These are phyloP conservation scores for Fonsecaea pugnacius DNA, from an alignment of 2,329 filamentous ascomycete species.

Conservation along the genomic window DNA sequence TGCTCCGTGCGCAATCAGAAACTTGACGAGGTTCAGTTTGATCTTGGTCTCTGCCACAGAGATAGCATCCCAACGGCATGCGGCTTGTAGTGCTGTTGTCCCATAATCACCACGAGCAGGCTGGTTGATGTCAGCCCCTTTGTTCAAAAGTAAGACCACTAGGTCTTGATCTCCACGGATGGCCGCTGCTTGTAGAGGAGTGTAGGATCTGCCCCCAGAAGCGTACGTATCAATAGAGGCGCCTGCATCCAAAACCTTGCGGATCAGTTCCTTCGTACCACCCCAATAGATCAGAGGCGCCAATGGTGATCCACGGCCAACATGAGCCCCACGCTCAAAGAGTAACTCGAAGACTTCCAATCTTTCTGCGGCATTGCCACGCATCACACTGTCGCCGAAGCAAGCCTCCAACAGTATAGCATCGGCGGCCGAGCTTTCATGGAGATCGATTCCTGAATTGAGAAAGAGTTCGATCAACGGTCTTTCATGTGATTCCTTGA, in stretches of 20 bases:
- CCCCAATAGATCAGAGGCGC: neutral
- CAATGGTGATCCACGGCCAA: neutral
- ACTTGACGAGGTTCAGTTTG: neutral
- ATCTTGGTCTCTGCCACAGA: neutral
- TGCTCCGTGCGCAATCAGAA: neutral
- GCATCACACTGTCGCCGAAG: neutral
- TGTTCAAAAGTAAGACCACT: neutral
- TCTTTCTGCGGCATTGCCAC: neutral
- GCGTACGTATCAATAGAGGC: neutral
- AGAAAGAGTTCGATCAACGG: neutral
- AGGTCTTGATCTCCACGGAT: neutral
- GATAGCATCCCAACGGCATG: neutral
- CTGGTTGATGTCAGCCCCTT: neutral
- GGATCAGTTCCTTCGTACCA: neutral
- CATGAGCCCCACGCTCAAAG: neutral
- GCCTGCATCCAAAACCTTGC: neutral
- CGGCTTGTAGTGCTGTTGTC: neutral
- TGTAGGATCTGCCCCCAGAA: neutral
- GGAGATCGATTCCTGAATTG: conserved; percentile 1
- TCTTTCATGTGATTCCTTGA: neutral
- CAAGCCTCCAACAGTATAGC: neutral
- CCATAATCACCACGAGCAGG: neutral
- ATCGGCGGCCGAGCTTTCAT: neutral
- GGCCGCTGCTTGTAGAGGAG: conserved; percentile 3
- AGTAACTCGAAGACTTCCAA: neutral